Base-by-base conservation (phyloP, 1,139 yeast genomes). In the Protomyces arabidopsidicola region DNA sequence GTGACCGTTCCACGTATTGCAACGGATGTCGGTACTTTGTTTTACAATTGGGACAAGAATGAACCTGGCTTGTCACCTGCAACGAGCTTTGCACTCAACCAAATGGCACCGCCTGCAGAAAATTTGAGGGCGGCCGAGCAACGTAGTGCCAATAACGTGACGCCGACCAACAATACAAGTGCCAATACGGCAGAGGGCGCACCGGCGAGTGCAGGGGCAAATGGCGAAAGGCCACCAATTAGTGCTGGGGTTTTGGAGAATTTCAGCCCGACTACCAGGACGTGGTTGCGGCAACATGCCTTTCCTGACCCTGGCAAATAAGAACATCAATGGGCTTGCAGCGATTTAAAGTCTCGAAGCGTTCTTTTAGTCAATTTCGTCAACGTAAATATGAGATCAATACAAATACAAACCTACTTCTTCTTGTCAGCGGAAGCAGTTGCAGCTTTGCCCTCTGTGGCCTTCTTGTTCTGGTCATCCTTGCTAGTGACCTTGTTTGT, bases 21-120 rank as follows among this genome's bases (percentile, higher is more conserved):
- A n/a, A 58, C 62, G 1, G 62, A 58, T 50, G 62, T 58, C 42
- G 62, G 62, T 35, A 58, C 56, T 18, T 52, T 58, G 12, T 58
- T 58, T 45, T 58, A 58, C 45, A 58, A 58, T n/a, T 58, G 62
- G 62, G 53, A 58, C 42, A 58, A 55, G 56, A 58, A 58, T 34
- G 62, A 58, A 34, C 62, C 62, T 27, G 62, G 62, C 9, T 50
- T 58, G 35, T 51, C 56, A 18, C 62, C 62, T 2, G 62, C 62
- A n/a, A 58, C 62, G 56, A 58, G 62, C 52, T 51, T 58, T 55
- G 45, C 45, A 20, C 48, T 58, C 16, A 38, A 38, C 6, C 62
- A 58, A 16, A 39, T 16, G 53, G 35, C 34, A 16, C 52, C 22
- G 14, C 52, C 24, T 36, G 55, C 16, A 4, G 38, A 20, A 12